phyloP scores from a whole-genome alignment of 106 monocot species.

The Dioscorea zingiberensis region DNA sequence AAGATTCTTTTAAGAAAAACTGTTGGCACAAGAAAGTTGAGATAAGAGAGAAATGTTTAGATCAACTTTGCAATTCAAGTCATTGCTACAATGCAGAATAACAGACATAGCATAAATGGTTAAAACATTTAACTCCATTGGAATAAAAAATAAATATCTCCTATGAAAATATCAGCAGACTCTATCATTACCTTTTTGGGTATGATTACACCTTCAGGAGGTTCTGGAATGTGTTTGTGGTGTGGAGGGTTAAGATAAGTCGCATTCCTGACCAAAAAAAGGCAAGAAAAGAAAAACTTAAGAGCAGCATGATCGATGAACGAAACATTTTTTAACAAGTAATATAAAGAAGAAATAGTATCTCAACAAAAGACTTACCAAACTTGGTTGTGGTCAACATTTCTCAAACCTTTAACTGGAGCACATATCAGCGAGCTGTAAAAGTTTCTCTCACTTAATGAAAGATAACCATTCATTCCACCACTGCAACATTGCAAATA shows the following conservation, averaged over 20 bases:
- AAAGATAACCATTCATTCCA: conserved; percentile 94
- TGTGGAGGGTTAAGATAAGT: conserved; percentile 67
- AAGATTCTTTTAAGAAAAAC: too few species aligned
- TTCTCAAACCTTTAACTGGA: conserved; percentile 49
- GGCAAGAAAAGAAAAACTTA: conserved; percentile 25
- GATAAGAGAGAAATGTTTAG: too few species aligned
- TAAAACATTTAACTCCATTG: too few species aligned
- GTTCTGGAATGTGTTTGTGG: conserved; percentile 80
- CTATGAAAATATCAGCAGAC: too few species aligned
- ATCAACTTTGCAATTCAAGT: too few species aligned
- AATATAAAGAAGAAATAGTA: too few species aligned
- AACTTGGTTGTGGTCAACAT: conserved; percentile 51
- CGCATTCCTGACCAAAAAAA: conserved; percentile 52
- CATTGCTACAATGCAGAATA: too few species aligned
- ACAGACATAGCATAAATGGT: too few species aligned
- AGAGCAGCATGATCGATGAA: neutral
- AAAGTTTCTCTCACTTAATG: conserved; percentile 54
- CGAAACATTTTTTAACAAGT: neutral
- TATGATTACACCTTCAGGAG: conserved; percentile 68
- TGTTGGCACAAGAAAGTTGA: too few species aligned
- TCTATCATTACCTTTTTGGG: conserved; percentile 56
- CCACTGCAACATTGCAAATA: conserved; percentile 29
- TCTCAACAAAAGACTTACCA: conserved; percentile 39
- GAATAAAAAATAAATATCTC: too few species aligned
- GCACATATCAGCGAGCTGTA: conserved; percentile 23